Percentiles rank a stretch among this genome's conserved stretches.
Conservation (phyloP, 768 basidiomycete species). For the Collybia sordida region DNA sequence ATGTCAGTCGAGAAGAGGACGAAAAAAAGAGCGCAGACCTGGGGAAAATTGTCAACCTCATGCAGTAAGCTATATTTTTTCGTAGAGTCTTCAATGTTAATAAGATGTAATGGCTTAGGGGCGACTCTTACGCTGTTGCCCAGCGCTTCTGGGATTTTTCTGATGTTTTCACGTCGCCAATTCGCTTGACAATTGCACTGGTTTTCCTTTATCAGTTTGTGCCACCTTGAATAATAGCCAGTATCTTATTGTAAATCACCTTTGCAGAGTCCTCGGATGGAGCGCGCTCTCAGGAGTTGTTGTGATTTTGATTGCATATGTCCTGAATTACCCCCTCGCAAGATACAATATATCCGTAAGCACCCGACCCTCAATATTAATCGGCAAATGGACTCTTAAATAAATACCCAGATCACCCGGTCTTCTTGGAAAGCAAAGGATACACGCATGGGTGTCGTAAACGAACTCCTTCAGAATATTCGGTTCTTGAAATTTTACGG, state of each 20-base stretch:
- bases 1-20: slow-evolving; percentile 34
- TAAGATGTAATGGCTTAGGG: slow-evolving; percentile 35
- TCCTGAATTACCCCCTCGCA: slow-evolving; percentile 67
- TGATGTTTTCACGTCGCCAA: slow-evolving; percentile 58
- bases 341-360: slow-evolving; percentile 64
- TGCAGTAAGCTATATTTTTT: slow-evolving; percentile 47
- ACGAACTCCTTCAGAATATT: slow-evolving; percentile 75
- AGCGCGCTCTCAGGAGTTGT: slow-evolving; percentile 70
- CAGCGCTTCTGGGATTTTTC: slow-evolving; percentile 77
- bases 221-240: not conserved
- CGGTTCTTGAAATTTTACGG: slow-evolving; percentile 76
- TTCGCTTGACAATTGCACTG: slow-evolving; percentile 64
- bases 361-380: not conserved
- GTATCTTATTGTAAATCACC: not conserved
- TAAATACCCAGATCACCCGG: slow-evolving; percentile 44
- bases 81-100: not conserved
- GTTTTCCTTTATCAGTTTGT: slow-evolving; percentile 72
- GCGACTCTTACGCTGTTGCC: slow-evolving; percentile 70
- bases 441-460: slow-evolving; percentile 65
- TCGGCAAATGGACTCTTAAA: not conserved
- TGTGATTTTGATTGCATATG: slow-evolving; percentile 60
- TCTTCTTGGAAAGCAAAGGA: slow-evolving; percentile 66
- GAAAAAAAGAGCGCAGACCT: slow-evolving; percentile 51
- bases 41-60: slow-evolving; percentile 73
- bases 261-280: slow-evolving; percentile 69